Evolutionary conservation across 2,329 filamentous ascomycete species (phyloP).

Genomic region (Sporothrix pseudoabietina): DNA sequence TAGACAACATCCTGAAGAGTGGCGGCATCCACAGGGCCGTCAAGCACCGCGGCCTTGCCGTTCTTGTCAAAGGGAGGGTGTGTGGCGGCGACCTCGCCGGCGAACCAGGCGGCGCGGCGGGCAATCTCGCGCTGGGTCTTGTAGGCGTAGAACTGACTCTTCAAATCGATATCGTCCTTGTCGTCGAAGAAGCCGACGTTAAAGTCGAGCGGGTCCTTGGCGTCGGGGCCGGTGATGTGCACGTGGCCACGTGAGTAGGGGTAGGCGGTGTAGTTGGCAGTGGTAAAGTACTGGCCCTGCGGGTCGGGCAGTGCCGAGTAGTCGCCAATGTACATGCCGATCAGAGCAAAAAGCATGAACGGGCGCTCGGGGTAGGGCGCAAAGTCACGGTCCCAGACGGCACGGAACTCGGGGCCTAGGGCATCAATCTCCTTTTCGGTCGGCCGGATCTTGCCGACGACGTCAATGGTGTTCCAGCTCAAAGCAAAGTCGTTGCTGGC

Average conservation of each 20-base stretch:
- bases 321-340: constrained; percentile 31
- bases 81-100: constrained; percentile 59
- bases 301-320: not conserved
- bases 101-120: constrained; percentile 73
- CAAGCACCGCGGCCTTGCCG: constrained; percentile 29
- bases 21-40: not conserved
- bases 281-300: constrained; percentile 5
- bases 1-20: constrained; percentile 51
- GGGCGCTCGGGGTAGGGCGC: constrained; percentile 82
- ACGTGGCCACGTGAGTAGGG: constrained; percentile 72
- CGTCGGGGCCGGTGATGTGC: constrained; percentile 68
- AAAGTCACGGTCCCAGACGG: constrained; percentile 79
- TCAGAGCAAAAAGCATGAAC: constrained; percentile 49
- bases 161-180: constrained; percentile 71
- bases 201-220: constrained; percentile 66
- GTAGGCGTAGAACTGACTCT: constrained; percentile 79
- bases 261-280: constrained; percentile 64
- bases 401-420: constrained; percentile 70
- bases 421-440: constrained; percentile 66
- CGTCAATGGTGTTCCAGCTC: constrained; percentile 73
- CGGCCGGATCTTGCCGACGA: constrained; percentile 75
- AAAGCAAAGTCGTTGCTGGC: constrained; percentile 43
- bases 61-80: constrained; percentile 36
- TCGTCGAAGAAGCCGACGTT: constrained; percentile 86
- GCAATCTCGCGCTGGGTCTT: constrained; percentile 80